phyloP scores from a whole-genome alignment of 1,139 yeast species.

The Debaryomyces udenii region DNA sequence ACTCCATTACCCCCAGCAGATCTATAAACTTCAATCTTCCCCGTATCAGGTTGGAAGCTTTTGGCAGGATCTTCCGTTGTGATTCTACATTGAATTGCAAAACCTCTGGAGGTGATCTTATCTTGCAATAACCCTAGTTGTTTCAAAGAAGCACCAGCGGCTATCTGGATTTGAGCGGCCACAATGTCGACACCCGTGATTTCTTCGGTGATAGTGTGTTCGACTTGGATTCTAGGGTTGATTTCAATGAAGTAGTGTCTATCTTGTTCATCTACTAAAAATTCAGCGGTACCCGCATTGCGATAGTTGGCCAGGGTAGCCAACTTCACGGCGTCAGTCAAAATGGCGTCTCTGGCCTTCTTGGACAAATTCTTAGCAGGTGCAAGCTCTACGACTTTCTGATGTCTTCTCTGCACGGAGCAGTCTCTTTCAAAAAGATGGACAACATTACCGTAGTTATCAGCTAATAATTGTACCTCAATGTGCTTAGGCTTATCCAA shows the following conservation, averaged over 20 bases:
- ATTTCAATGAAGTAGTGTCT: constrained; percentile 98
- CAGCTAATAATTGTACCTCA: constrained; percentile 96
- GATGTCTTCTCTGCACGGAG: constrained; percentile 98
- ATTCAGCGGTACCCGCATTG: constrained; percentile 99
- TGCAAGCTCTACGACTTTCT: constrained; percentile 98
- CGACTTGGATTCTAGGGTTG: constrained; percentile 98
- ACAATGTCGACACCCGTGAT: constrained; percentile 97
- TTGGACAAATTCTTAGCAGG: constrained; percentile 93
- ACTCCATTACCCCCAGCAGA: constrained; percentile 99
- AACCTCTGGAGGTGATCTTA: constrained; percentile 93
- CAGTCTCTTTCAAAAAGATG: constrained; percentile 98
- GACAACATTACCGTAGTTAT: constrained; percentile 89
- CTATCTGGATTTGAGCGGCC: constrained; percentile 98
- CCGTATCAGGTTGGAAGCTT: constrained; percentile 98
- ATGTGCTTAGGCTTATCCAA: constrained; percentile 96
- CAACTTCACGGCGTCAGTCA: constrained; percentile 90
- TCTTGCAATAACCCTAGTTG: constrained; percentile 93
- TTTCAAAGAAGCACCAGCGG: constrained; percentile 94
- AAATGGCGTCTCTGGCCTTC: constrained; percentile 83
- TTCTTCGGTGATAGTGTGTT: constrained; percentile 98
- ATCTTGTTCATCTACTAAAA: constrained; percentile 89
- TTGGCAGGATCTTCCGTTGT: constrained; percentile 98
- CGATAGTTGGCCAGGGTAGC: constrained; percentile 88
- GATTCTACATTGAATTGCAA: constrained; percentile 98
- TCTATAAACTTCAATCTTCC: constrained; percentile 96